Conservation (phyloP, 768 basidiomycete genomes). For the Tremella yokohamensis region DNA sequence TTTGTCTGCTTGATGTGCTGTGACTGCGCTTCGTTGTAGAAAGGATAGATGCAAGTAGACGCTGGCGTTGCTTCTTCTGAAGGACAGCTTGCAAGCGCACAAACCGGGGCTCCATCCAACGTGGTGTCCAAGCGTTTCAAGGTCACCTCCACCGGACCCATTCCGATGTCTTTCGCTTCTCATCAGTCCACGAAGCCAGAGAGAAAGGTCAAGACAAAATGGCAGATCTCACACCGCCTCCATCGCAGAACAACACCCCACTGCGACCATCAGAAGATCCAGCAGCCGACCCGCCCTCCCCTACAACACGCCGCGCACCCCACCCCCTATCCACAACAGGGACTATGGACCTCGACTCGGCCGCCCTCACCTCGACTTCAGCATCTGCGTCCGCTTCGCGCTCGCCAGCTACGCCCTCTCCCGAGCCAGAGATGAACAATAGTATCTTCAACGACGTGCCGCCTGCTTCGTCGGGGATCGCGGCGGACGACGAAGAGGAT, state of each 20-base stretch:
- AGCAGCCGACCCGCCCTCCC: neutral
- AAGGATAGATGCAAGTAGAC: no score
- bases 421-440: neutral
- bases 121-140: no score
- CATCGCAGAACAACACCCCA: constrained; percentile 9
- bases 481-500: constrained; percentile 4
- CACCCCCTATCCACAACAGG: neutral
- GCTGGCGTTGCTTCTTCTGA: no score
- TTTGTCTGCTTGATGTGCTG: neutral
- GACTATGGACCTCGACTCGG: neutral
- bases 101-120: no score
- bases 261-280: constrained; percentile 1
- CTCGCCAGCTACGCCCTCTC: neutral
- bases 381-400: neutral
- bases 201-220: neutral
- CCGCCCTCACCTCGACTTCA: neutral
- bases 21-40: neutral
- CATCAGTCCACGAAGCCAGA: no score
- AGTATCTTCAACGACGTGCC: no score
- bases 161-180: no score
- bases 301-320: neutral
- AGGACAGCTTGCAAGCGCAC: no score
- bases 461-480: neutral
- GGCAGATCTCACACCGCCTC: constrained; percentile 8
- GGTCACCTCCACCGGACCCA: no score